Percentiles rank a stretch among this genome's conserved stretches.
Evolutionary conservation across 306 rosid species (phyloP).

Genomic region (Acacia crassicarpa): DNA sequence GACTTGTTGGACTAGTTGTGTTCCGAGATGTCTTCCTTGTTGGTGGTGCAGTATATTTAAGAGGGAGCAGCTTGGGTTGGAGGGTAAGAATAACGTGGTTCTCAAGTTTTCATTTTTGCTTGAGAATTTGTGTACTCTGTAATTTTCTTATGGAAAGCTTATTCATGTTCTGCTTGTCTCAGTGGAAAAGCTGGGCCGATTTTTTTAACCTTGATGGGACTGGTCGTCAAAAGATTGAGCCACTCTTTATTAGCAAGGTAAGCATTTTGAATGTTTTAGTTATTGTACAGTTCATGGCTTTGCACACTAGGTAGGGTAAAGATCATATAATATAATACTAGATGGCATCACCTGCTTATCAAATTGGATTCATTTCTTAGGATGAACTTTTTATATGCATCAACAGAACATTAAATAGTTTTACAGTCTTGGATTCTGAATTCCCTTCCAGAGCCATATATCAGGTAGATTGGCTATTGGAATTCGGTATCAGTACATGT

Average conservation of each 20-base stretch:
- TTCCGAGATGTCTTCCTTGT: conserved; percentile 79
- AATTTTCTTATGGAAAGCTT: conserved; percentile 20
- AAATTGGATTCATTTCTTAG: neutral
- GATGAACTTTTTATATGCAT: conserved; percentile 1
- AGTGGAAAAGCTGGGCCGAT: conserved; percentile 87
- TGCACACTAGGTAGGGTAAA: neutral
- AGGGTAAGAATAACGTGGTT: conserved; percentile 50
- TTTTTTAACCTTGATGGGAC: conserved; percentile 78
- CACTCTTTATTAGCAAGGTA: conserved; percentile 93
- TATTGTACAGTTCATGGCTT: neutral
- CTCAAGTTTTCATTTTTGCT: conserved; percentile 17
- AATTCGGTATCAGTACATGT: neutral
- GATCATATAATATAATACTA: conserved; percentile 6
- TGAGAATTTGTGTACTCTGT: neutral
- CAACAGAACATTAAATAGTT: neutral
- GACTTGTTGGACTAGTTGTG: conserved; percentile 85
- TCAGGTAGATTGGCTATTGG: neutral
- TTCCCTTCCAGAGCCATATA: neutral
- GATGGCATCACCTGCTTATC: conserved; percentile 5
- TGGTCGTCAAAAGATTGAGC: conserved; percentile 75
- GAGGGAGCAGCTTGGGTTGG: conserved; percentile 85
- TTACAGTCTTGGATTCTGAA: neutral
- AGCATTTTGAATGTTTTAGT: conserved; percentile 9
- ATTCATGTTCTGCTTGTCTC: conserved; percentile 29
- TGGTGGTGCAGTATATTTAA: conserved; percentile 76